Evolutionary conservation across 1,139 yeast species (phyloP), one percentile per base, ranked within the genome.

Genomic region (Sugiyamaella novakii): DNA sequence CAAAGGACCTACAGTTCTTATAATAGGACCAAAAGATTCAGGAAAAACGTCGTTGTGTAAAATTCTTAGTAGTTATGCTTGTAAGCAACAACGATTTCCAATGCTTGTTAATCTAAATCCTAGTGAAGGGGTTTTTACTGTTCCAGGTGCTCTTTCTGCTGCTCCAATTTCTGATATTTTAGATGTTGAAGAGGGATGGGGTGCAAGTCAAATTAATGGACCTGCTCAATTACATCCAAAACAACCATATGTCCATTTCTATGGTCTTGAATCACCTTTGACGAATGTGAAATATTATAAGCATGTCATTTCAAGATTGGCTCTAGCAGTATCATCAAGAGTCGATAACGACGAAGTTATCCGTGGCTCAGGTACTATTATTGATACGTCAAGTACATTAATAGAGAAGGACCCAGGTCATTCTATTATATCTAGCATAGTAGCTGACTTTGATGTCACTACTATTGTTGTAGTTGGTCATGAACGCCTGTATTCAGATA

Each of bases 111-210:
- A 91, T 61, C 68, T 91, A 49, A 87, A 91, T 63, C 95, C 98
- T 0, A 70, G 78, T 34, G 88, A 84, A 57, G 87, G 95, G 2
- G 85, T 80, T 1, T 86, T 85, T 64, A 75, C 87, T 0, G 74
- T 85, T 6, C 97, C 98, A 0, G 97, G 98, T 0, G 80, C 92
- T 4, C 58, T 94, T 2, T 77, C 94, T 0, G 96, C 96, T 0
- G 83, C 95, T 0, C 87, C 95, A 0, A 76, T 91, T 3, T 83
- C 91, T 38, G 96, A 87, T 60, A 71, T 83, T 39, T 73, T 89
- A 38, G 96, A 92, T 62, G 79, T 87, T 25, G 95, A 88, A 60
- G 76, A 84, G 42, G 87, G 88, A 1, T 85, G 92, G 80, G 98
- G 98, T 6, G 83, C 84, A 45, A 77, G 92, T 6, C 79, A 86